These are phyloP conservation scores for Hypoxylon sp. DNA, from an alignment of 2,329 filamentous ascomycete species.

Conservation along the genomic window DNA sequence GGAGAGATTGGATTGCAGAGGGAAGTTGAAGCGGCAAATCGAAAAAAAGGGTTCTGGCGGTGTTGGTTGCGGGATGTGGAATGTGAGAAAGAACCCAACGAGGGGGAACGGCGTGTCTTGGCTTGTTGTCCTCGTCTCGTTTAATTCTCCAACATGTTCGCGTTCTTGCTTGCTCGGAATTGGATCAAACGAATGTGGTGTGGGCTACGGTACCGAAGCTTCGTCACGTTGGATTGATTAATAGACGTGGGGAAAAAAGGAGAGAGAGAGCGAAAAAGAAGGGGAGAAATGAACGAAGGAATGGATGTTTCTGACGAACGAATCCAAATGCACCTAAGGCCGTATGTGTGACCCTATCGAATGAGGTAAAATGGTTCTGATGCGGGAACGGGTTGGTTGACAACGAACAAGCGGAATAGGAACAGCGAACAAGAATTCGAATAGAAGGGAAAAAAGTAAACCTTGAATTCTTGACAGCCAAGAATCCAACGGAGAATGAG, in stretches of 20 bases:
- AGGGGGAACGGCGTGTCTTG: constrained; percentile 22
- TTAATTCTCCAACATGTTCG: constrained; percentile 28
- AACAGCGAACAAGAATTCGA: too few relatives aligned
- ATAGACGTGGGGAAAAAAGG: constrained; percentile 6
- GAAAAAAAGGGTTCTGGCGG: constrained; percentile 6
- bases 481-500: too few relatives aligned
- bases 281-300: constrained; percentile 17
- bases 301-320: constrained; percentile 11
- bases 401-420: too few relatives aligned
- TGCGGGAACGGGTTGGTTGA: too few relatives aligned
- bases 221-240: constrained; percentile 4
- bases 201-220: constrained; percentile 9
- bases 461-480: constrained; percentile 28
- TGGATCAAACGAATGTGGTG: constrained; percentile 31
- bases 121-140: constrained; percentile 19
- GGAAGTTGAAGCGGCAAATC: constrained; percentile 14
- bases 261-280: constrained; percentile 4
- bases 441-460: constrained; percentile 18
- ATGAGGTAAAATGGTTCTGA: constrained; percentile 19
- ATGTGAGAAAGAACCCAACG: constrained; percentile 20
- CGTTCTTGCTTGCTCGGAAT: constrained; percentile 13
- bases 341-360: constrained; percentile 29
- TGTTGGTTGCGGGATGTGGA: constrained; percentile 7
- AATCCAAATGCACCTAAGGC: too few relatives aligned
- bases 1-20: constrained; percentile 3